Conservation (phyloP, 2,329 filamentous ascomycete species). For the Pseudocercospora macadamiae region DNA sequence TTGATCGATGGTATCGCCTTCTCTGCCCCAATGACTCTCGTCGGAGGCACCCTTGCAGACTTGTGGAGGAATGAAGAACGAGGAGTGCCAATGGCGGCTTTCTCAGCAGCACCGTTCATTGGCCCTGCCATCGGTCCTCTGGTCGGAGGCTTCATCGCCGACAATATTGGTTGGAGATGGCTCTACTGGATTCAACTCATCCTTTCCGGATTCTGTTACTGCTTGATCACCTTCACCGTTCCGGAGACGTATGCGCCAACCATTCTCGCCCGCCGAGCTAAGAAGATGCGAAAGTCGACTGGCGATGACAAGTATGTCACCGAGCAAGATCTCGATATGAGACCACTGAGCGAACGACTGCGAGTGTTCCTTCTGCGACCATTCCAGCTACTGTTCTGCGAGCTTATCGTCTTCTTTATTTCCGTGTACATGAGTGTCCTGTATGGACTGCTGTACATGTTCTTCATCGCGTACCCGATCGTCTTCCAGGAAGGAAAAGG, state of each 20-base stretch:
- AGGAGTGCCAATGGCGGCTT: conserved; percentile 37
- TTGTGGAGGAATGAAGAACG: conserved; percentile 35
- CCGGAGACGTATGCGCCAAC: conserved; percentile 86
- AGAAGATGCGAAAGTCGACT: conserved; percentile 70
- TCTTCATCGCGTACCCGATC: conserved; percentile 67
- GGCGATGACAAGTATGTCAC: conserved; percentile 71
- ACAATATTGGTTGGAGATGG: conserved; percentile 52
- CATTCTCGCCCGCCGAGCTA: conserved; percentile 70
- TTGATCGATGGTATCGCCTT: conserved; percentile 60
- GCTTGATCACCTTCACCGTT: conserved; percentile 82
- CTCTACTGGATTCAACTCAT: conserved; percentile 88
- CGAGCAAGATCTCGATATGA: conserved; percentile 76
- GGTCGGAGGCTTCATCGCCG: conserved; percentile 73
- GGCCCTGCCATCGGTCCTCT: conserved; percentile 50
- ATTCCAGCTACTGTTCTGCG: conserved; percentile 81
- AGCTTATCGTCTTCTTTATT: conserved; percentile 84
- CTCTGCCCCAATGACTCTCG: conserved; percentile 51
- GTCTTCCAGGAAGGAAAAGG: conserved; percentile 81
- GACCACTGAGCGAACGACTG: conserved; percentile 69
- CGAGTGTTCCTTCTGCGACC: conserved; percentile 77
- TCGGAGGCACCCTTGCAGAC: conserved; percentile 43
- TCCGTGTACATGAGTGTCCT: conserved; percentile 65
- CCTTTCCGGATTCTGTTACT: conserved; percentile 68
- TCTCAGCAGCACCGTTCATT: conserved; percentile 37
- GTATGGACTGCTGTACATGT: conserved; percentile 51